Conservation (phyloP, 208 protist species). For the Leishmania mexicana region DNA sequence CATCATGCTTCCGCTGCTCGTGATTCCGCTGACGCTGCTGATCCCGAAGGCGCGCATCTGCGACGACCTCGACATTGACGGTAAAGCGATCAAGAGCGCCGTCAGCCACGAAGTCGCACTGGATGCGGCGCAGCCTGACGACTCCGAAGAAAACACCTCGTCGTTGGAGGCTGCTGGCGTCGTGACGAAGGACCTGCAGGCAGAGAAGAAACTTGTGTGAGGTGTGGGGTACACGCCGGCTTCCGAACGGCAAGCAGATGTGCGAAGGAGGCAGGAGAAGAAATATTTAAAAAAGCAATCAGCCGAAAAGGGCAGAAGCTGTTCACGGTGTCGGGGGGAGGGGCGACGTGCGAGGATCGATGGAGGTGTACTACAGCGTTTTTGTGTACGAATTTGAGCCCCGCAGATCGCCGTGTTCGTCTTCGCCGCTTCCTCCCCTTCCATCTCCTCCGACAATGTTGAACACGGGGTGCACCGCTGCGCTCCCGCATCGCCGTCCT, state of each 20-base stretch:
- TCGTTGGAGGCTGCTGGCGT: neutral
- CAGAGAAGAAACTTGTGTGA: neutral
- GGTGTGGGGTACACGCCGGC: neutral
- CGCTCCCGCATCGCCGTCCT: neutral
- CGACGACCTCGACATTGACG: constrained; percentile 57
- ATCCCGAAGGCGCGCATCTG: constrained; percentile 62
- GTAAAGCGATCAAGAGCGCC: constrained; percentile 12
- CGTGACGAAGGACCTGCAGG: neutral
- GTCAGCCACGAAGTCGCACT: neutral
- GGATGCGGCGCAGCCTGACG: neutral
- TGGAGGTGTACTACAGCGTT: neutral
- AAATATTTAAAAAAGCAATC: neutral
- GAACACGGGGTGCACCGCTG: neutral
- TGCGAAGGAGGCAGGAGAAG: neutral
- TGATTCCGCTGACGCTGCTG: constrained; percentile 64
- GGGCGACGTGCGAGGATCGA: neutral
- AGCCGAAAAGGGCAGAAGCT: neutral
- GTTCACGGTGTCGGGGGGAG: neutral
- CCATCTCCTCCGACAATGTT: neutral
- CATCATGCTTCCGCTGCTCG: constrained; percentile 51
- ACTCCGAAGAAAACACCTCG: neutral
- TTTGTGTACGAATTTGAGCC: neutral
- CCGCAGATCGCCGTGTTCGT: neutral
- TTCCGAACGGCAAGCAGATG: neutral
- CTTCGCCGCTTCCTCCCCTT: neutral